Evolutionary conservation across 2,329 filamentous ascomycete genomes (phyloP).

Genomic region (Calonectria naviculata): DNA sequence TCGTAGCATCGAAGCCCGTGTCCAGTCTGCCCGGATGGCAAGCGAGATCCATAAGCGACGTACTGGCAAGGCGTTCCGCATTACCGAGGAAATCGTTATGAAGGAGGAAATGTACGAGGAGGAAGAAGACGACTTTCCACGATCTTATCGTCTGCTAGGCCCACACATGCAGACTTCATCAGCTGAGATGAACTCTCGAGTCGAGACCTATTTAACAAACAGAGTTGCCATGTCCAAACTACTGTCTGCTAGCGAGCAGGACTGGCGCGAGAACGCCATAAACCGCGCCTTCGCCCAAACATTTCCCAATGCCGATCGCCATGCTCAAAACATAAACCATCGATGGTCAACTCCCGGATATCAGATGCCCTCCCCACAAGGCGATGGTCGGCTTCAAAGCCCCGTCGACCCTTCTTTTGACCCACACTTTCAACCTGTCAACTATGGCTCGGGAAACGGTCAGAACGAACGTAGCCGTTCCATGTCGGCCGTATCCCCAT

Average conservation of each 20-base stretch:
- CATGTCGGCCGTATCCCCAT: constrained; percentile 29
- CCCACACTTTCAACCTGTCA: constrained; percentile 37
- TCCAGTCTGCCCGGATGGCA: constrained; percentile 87
- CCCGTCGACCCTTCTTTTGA: constrained; percentile 30
- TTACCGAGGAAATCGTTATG: constrained; percentile 86
- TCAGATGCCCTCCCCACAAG: constrained; percentile 13
- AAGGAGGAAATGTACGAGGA: constrained; percentile 98
- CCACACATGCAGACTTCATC: constrained; percentile 71
- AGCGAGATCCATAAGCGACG: constrained; percentile 92
- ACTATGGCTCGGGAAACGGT: constrained; percentile 29
- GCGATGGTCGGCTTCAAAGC: constrained; percentile 22
- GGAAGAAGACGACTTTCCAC: constrained; percentile 83
- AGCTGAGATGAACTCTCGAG: constrained; percentile 69
- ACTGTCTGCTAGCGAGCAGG: constrained; percentile 48
- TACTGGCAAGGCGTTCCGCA: constrained; percentile 83
- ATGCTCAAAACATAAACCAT: constrained; percentile 39
- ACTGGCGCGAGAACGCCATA: constrained; percentile 58
- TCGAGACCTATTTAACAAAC: constrained; percentile 61
- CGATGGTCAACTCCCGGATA: constrained; percentile 34
- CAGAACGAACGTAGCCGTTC: constrained; percentile 31
- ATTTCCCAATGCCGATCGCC: constrained; percentile 53
- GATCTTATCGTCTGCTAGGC: constrained; percentile 72
- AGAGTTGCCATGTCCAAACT: constrained; percentile 56
- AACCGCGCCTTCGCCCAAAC: constrained; percentile 59
- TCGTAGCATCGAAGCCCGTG: constrained; percentile 85